These are phyloP conservation scores for Tylopilus balloui DNA, from an alignment of 768 basidiomycete species.

Conservation along the genomic window DNA sequence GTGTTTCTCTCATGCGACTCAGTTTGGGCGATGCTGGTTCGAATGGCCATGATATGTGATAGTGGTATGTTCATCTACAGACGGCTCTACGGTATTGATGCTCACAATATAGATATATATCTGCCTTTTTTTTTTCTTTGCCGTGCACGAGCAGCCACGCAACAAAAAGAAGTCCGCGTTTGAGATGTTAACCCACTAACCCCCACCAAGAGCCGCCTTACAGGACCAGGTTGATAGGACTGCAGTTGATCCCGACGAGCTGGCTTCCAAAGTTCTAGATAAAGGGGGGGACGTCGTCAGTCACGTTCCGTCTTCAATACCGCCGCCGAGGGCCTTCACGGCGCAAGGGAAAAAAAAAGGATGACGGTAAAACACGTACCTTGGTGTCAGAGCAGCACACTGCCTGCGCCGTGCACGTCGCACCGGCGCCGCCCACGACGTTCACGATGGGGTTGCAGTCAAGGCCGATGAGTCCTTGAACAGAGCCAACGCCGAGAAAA, in stretches of 20 bases:
- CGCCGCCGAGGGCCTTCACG: too few species aligned
- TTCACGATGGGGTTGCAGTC: neutral
- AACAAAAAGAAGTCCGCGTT: constrained; percentile 2
- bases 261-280: neutral
- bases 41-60: neutral
- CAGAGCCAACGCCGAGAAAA: neutral
- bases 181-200: neutral
- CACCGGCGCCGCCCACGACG: neutral
- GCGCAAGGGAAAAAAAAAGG: neutral
- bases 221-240: constrained; percentile 1
- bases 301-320: neutral
- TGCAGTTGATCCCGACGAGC: constrained; percentile 3
- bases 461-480: neutral
- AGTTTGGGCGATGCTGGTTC: neutral
- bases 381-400: constrained; percentile 5
- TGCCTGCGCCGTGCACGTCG: neutral
- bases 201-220: neutral
- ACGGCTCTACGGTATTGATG: neutral
- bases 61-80: neutral
- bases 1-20: neutral
- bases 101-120: neutral
- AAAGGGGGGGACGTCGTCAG: neutral
- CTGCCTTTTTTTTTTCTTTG: neutral
- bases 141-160: too few species aligned
- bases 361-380: constrained; percentile 5